phyloP scores from a whole-genome alignment of 495 filamentous ascomycete genomes.

The Neurospora cerealis region DNA sequence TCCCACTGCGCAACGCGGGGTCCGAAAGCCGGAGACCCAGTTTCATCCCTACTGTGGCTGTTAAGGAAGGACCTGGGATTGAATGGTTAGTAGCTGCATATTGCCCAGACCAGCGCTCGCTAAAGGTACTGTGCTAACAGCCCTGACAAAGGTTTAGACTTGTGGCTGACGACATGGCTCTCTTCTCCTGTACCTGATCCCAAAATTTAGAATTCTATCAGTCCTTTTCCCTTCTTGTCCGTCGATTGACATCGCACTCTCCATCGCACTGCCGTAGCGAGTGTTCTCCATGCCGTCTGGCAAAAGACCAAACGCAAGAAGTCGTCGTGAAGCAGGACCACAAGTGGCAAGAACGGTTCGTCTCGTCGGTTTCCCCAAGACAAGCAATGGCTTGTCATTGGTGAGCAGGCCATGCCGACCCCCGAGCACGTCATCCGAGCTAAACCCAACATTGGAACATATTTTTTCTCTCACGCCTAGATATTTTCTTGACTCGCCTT shows the following conservation, averaged over 20 bases:
- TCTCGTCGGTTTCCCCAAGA: not conserved
- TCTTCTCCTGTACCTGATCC: not conserved
- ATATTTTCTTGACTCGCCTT: not conserved
- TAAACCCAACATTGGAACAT: conserved; percentile 14
- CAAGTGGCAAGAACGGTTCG: not conserved
- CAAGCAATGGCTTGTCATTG: not conserved
- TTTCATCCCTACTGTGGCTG: not conserved
- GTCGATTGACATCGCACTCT: not conserved
- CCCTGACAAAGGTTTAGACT: not conserved
- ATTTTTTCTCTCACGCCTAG: not conserved
- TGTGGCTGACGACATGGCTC: not conserved
- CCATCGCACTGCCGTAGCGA: not conserved
- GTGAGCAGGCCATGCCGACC: not conserved
- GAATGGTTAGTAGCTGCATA: not conserved
- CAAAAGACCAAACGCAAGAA: not conserved
- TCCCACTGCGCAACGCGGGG: not conserved
- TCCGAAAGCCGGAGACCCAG: not conserved
- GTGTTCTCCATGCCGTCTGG: not conserved
- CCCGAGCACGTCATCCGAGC: conserved; percentile 39
- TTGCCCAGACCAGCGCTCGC: not conserved
- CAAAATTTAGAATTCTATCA: not conserved
- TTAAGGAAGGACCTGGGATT: not conserved
- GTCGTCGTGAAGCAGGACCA: not conserved
- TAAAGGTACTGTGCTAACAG: not conserved
- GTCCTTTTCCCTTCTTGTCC: not conserved